These are phyloP conservation scores for Funneliformis mosseae DNA, from an alignment of 192 early-diverging fungal genomes.

Conservation along the genomic window DNA sequence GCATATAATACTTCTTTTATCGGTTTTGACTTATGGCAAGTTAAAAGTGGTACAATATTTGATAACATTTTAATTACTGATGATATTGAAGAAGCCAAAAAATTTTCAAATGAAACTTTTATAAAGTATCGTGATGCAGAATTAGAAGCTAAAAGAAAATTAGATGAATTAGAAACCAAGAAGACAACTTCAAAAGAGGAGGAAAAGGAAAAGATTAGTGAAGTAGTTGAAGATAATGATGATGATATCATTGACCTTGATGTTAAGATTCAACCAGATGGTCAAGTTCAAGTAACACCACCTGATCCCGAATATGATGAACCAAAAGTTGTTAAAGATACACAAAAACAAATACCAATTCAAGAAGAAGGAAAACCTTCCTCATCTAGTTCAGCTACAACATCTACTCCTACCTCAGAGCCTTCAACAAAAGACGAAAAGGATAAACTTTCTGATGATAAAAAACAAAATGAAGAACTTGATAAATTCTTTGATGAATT, in stretches of 20 bases:
- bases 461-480: constrained; percentile 35
- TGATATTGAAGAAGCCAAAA: constrained; percentile 73
- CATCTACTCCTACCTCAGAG: neutral
- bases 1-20: constrained; percentile 84
- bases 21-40: constrained; percentile 97
- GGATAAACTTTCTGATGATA: too few relatives aligned
- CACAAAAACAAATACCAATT: neutral
- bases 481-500: constrained; percentile 26
- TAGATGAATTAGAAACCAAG: constrained; percentile 42
- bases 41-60: constrained; percentile 89
- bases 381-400: neutral
- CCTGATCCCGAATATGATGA: constrained; percentile 23
- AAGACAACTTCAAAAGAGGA: constrained; percentile 29
- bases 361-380: neutral
- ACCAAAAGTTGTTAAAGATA: too few relatives aligned
- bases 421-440: constrained; percentile 16
- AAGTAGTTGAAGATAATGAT: constrained; percentile 32
- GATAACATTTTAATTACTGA: constrained; percentile 94
- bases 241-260: neutral
- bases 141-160: constrained; percentile 63
- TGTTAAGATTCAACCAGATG: constrained; percentile 1
- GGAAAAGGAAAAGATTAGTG: constrained; percentile 37
- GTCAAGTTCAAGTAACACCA: constrained; percentile 9
- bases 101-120: constrained; percentile 73
- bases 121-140: constrained; percentile 65